Base-by-base conservation (phyloP, 2,329 filamentous ascomycete species). In the Neospermospora avenae region DNA sequence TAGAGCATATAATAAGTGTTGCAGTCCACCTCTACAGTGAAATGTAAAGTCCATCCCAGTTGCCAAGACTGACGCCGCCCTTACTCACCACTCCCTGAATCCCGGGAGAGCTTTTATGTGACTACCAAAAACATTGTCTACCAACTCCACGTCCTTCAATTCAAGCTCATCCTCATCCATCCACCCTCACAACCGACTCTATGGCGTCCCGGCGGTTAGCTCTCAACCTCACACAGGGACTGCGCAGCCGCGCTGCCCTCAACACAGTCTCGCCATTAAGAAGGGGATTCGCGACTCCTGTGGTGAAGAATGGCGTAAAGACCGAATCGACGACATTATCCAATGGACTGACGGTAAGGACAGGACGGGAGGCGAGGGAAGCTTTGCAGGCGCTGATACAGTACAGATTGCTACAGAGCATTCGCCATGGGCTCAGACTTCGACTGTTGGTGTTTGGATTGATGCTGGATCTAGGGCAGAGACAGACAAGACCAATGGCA, bases 171-270 rank as follows among this genome's bases (percentile, higher is more conserved):
- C 54, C 57, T 57, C 59, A n/a, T n/a, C 60, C 66, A 31, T 61
- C 58, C 61, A 61, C 63, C 59, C 59, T 62, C 63, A 69, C 54
- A 63, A 60, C 65, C 65, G 65, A 60, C 65, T 66, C 65, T 57
- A 97, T 98, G 93, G 93, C 93, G 82, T 96, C 93, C 80, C 87
- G 93, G 86, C 90, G 92, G 88, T 87, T 98, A 82, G 93, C 93
- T 83, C 85, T 96, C 80, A 96, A 93, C 83, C 86, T 98, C 75
- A 86, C 91, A 79, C 88, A 91, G 81, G 89, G 90, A 80, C 83
- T 96, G 80, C 91, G 92, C 83, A 90, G 82, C 81, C 90, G 91
- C 78, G 84, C 89, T 79, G 89, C 90, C 78, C 84, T 95, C 79
- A 88, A 89, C 78, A 82, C 89, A 75, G 82, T 91, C 76, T 81